Evolutionary conservation across 2,329 filamentous ascomycete genomes (phyloP).

Genomic region (Ascochyta clinopodiicola): DNA sequence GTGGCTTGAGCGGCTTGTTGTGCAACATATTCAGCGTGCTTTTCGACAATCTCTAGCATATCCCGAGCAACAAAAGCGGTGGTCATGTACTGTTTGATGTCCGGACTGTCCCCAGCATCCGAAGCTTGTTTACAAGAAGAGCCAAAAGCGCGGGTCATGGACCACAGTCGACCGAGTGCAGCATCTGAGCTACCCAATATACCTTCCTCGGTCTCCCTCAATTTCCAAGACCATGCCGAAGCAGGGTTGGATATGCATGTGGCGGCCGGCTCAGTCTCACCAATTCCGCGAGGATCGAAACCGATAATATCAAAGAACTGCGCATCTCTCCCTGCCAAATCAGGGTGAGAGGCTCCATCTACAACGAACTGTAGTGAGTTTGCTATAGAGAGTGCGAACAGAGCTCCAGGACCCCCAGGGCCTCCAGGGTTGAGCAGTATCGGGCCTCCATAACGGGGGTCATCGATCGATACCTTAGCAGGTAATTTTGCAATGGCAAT

Average conservation of each 20-base stretch:
- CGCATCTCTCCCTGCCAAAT: constrained; percentile 21
- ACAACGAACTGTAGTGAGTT: constrained; percentile 36
- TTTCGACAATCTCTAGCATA: constrained; percentile 58
- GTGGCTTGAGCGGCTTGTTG: constrained; percentile 12
- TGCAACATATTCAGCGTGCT: constrained; percentile 47
- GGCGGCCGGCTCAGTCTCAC: constrained; percentile 42
- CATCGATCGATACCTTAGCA: constrained; percentile 43
- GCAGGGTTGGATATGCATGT: constrained; percentile 43
- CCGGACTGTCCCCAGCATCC: constrained; percentile 34
- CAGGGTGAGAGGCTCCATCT: constrained; percentile 29
- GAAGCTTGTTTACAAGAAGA: constrained; percentile 34
- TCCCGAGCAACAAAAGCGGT: constrained; percentile 58
- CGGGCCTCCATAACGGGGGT: constrained; percentile 50
- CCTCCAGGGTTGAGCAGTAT: constrained; percentile 55
- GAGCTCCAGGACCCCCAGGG: constrained; percentile 51
- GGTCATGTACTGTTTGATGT: constrained; percentile 54
- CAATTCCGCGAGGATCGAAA: constrained; percentile 55
- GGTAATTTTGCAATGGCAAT: constrained; percentile 43
- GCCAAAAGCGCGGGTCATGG: constrained; percentile 49
- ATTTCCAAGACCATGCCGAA: constrained; percentile 45
- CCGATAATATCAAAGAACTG: constrained; percentile 53
- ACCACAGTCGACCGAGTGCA: constrained; percentile 51
- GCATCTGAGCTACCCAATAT: constrained; percentile 52
- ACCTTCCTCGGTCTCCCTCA: constrained; percentile 48
- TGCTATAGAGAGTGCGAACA: constrained; percentile 35